phyloP scores from a whole-genome alignment of 352 stramenopile genomes.

The Vaucheria bursata region DNA sequence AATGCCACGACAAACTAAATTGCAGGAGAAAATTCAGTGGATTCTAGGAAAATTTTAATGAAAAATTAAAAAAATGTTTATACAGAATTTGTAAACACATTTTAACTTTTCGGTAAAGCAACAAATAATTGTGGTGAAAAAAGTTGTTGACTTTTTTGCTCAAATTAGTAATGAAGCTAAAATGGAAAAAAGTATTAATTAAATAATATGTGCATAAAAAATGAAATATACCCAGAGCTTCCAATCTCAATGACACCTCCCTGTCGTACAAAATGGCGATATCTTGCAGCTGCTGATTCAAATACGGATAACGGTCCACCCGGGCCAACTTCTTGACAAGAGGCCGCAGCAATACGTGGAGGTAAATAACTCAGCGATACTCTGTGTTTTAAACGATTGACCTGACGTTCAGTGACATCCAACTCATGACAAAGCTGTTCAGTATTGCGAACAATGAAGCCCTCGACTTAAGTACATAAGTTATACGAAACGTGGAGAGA shows the following conservation, averaged over 20 bases:
- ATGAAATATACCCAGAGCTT: not conserved
- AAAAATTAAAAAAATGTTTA: too few relatives aligned
- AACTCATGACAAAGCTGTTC: not conserved
- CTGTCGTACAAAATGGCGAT: not conserved
- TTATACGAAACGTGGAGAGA: too few relatives aligned
- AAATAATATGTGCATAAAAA: too few relatives aligned
- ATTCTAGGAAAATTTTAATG: too few relatives aligned
- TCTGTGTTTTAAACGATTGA: not conserved
- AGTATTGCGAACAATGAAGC: not conserved
- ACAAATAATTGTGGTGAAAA: too few relatives aligned
- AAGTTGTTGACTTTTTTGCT: too few relatives aligned
- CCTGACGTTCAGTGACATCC: not conserved
- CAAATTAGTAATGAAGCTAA: too few relatives aligned
- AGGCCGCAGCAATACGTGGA: not conserved
- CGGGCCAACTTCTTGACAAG: not conserved
- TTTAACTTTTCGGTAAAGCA: too few relatives aligned
- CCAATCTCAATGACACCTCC: not conserved
- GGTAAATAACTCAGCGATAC: not conserved
- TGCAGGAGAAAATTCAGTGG: too few relatives aligned
- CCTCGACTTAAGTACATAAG: not conserved
- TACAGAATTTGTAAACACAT: too few relatives aligned
- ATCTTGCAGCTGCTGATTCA: not conserved
- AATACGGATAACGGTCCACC: not conserved
- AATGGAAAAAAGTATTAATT: too few relatives aligned
- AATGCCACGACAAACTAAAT: too few relatives aligned